phyloP scores from a whole-genome alignment of 441 rosid species.

The Capsella rubella region DNA sequence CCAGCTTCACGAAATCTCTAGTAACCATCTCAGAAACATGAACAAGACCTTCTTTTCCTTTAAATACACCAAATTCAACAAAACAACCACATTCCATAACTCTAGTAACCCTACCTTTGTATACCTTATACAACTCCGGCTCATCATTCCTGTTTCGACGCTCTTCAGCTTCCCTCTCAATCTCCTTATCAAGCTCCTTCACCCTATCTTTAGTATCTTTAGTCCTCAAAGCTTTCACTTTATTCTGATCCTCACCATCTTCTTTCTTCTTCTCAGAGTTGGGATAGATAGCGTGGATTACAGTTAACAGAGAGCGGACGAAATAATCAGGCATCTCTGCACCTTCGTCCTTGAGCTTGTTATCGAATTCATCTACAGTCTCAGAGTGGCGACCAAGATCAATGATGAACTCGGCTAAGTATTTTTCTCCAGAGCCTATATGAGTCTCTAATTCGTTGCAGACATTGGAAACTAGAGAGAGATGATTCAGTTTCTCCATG shows the following conservation, averaged over 20 bases:
- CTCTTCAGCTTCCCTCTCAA: constrained; percentile 58
- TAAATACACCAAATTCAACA: constrained; percentile 68
- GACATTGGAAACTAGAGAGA: constrained; percentile 84
- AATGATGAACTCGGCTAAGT: constrained; percentile 74
- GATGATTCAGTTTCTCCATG: constrained; percentile 55
- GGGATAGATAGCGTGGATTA: constrained; percentile 73
- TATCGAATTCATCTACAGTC: constrained; percentile 66
- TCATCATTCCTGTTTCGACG: constrained; percentile 62
- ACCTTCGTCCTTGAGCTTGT: constrained; percentile 61
- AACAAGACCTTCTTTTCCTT: constrained; percentile 83
- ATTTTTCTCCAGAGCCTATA: constrained; percentile 70
- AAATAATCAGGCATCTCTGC: constrained; percentile 85
- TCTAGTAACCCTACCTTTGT: constrained; percentile 78
- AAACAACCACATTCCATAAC: constrained; percentile 84
- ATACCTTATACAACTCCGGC: constrained; percentile 75
- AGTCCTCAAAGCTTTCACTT: constrained; percentile 66
- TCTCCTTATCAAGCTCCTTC: constrained; percentile 70
- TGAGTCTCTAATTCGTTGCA: constrained; percentile 80
- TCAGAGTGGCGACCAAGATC: constrained; percentile 59
- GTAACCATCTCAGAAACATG: constrained; percentile 84
- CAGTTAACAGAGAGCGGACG: constrained; percentile 63
- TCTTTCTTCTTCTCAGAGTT: constrained; percentile 46
- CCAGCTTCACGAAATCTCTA: constrained; percentile 67
- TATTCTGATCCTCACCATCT: constrained; percentile 33
- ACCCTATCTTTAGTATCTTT: constrained; percentile 69